Evolutionary conservation across 2,329 filamentous ascomycete genomes (phyloP), one percentile per base, ranked within the genome.

Genomic region (Penicillium sp.): DNA sequence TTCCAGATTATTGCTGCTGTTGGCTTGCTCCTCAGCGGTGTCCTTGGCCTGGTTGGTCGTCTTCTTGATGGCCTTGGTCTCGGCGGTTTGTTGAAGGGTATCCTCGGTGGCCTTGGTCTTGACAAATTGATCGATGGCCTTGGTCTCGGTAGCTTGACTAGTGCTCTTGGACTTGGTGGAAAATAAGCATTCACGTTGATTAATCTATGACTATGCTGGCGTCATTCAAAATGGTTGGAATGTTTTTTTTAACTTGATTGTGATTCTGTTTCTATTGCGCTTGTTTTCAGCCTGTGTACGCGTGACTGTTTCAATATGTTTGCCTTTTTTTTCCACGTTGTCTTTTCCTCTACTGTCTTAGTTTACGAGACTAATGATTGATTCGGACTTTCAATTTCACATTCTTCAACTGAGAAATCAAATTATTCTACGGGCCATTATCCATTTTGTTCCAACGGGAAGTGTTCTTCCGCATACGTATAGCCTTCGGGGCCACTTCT

Each of bases 1-100:
- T 90, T 91, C 81, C 92, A 96, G 81, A 96, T 96, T 69, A 82
- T 96, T 45, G 90, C 91, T 8, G 91, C 89, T 10, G 91, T 96
- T 42, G 92, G 92, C 21, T 76, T 96, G 53, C 74, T 96, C 58
- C 79, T 96, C 55, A 86, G 80, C 47, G 91, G 92, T 70, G 91
- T 96, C 0, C 79, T 96, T 6, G 88, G 88, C 41, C 81, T 96
- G 1, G 90, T 96, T 18, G 91, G 90, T 51, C 86, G 85, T 67
- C 76, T 95, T 65, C 81, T 94, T 53, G 86, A 87, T 63, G 89
- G 88, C 5, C 83, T 96, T 26, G 91, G 91, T 52, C 82, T 96
- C 1, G 91, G 91, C 54, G 87, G 88, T 15, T 72, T 96, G 0
- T 83, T 96, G 61, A 89, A 93, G 58, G 85, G 86, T 45, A 77